Base-by-base conservation (phyloP, 176 grass and related monocot species). In the Leersia perrieri region DNA sequence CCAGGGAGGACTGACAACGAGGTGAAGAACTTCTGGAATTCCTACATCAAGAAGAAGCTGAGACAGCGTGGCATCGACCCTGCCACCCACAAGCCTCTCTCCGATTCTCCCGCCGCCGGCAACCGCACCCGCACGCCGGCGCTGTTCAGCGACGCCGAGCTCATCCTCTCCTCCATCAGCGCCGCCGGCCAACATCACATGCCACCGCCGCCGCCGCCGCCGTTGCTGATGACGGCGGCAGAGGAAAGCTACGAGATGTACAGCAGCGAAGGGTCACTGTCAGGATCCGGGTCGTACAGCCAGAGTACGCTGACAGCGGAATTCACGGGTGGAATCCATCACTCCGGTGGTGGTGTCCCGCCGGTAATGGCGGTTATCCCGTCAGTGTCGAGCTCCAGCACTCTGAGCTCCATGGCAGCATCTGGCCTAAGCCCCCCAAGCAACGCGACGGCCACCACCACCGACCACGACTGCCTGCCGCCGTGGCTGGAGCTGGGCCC, bases 1-100 rank as follows among this genome's bases (percentile, higher is more conserved):
- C 97, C 97, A 4, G 97, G 97, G 0, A 61, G 97, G 77, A 99
- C 97, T 2, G 97, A 99, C 82, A 99, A 99, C 65, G 97, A 99
- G 80, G 88, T 99, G 8, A 99, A 99, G 79, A 99, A 99, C 82
- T 93, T 94, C 61, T 99, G 97, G 97, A 99, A 99, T 69, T 94
- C 92, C 33, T 86, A 80, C 82, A 75, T 94, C 67, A 94, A 94
- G 86, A 94, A 94, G 89, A 94, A 94, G 71, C 83, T 94, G 47
- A 80, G 83, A 9, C 86, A 94, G 62, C 77, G 89, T 69, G 92
- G 92, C 76, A 91, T 94, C 78, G 92, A 94, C 75, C 92, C 92
- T 8, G 74, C 74, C 66, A 94, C 92, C 1, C 92, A 94, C 86
- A 84, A 89, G 40, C 92, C 89, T 14, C 66, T 90, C 22, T 63